Base-by-base conservation (phyloP, 371 early-diverging fungal species). In the Catenaria anguillulae region DNA sequence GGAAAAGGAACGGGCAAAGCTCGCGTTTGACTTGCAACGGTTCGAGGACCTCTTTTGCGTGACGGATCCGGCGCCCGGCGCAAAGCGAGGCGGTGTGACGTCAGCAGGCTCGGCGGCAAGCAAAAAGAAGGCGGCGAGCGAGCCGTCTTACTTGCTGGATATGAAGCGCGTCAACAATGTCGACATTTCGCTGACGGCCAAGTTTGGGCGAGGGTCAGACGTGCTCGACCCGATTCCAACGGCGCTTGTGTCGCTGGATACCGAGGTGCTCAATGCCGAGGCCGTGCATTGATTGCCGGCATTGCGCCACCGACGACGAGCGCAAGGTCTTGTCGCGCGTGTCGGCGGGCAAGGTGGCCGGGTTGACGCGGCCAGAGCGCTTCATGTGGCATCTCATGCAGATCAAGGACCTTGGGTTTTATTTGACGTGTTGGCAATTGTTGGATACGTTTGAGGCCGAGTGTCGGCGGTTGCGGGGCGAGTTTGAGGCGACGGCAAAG, bases 81-180 rank as follows among this genome's bases (percentile, higher is more conserved):
- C 42, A 5, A 40, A 40, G 40, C 40, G 40, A 5, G 40, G 40
- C n/a, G n/a, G n/a, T n/a, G n/a, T n/a, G n/a, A n/a, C n/a, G n/a
- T n/a, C n/a, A n/a, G n/a, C n/a, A n/a, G 37, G 33, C 60, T 21
- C 36, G 42, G 24, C 56, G 37, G 33, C 24, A 4, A 19, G 23
- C 10, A n/a, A 21, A 8, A 29, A 10, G 21, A 60, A 55, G 55
- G 56, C 13, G 17, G 56, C 2, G 1, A 58, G 17, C 60, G 36
- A 19, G 2, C 2, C 33, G 54, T n/a, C n/a, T n/a, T n/a, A n/a
- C n/a, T n/a, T 78, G 19, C 68, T 79, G 24, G 77, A 78, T 52
- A 61, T 74, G 50, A 66, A 77, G 12, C 74, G 79, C 12, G 74
- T 77, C 3, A 73, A 78, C 46, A 79, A 77, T 48, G 71, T 79